Percentiles rank a stretch among this genome's conserved stretches.
Conservation (phyloP, 176 grass and related monocot genomes). For the Juncus inflexus region DNA sequence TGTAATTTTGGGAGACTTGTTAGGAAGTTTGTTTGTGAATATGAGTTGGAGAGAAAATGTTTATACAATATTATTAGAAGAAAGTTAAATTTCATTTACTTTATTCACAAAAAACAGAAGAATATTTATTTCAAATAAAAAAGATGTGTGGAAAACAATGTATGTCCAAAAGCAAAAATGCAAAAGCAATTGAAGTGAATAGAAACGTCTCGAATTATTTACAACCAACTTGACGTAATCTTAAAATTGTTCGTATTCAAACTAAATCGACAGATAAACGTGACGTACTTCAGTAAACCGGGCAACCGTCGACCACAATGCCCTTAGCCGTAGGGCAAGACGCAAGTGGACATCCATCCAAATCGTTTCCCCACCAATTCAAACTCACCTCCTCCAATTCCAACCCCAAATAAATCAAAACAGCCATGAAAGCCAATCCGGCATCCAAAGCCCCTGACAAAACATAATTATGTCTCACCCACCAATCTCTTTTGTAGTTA, state of each 20-base stretch:
- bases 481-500: constrained; percentile 67
- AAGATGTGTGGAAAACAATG: neutral
- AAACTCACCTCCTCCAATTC: constrained; percentile 62
- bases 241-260: constrained; percentile 4
- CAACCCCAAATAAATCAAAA: constrained; percentile 73
- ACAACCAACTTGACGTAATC: constrained; percentile 7
- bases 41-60: too few species aligned
- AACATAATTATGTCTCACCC: constrained; percentile 83
- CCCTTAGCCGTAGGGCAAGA: constrained; percentile 78
- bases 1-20: too few species aligned
- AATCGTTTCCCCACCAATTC: constrained; percentile 86
- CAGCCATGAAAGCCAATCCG: constrained; percentile 85
- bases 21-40: too few species aligned
- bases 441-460: constrained; percentile 89
- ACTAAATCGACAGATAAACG: neutral
- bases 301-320: constrained; percentile 62
- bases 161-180: constrained; percentile 9
- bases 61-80: too few species aligned
- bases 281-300: constrained; percentile 31
- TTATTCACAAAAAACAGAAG: too few species aligned
- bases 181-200: neutral
- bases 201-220: neutral
- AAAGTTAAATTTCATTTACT: too few species aligned
- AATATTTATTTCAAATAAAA: neutral
- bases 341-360: constrained; percentile 79